These are phyloP conservation scores for Saccharomycopsis guyanensis DNA, from an alignment of 805 yeast species.

Conservation along the genomic window DNA sequence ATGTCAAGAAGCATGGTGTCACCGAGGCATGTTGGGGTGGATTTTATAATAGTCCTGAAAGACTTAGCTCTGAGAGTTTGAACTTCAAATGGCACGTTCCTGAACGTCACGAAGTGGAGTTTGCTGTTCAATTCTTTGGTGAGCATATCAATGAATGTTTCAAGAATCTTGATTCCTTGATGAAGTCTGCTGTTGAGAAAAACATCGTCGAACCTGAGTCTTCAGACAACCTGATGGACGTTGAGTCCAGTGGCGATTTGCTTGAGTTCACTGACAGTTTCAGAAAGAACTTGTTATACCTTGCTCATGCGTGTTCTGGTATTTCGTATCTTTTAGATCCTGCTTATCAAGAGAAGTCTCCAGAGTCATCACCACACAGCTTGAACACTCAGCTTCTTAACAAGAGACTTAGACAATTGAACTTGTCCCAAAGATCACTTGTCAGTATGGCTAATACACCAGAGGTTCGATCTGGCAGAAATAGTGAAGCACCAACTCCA, in stretches of 20 bases:
- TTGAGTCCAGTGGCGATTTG: not conserved
- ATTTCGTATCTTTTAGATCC: constrained; percentile 69
- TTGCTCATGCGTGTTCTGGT: constrained; percentile 62
- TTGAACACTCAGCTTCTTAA: constrained; percentile 17
- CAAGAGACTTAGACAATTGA: constrained; percentile 14
- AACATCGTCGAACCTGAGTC: not conserved
- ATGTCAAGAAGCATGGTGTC: constrained; percentile 29
- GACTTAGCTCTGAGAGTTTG: constrained; percentile 43
- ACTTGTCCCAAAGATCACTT: constrained; percentile 14
- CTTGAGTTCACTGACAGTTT: constrained; percentile 43
- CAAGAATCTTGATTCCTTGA: constrained; percentile 32
- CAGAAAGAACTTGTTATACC: constrained; percentile 44
- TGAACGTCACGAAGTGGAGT: constrained; percentile 40
- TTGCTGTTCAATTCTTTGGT: constrained; percentile 55
- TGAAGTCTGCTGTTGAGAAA: constrained; percentile 20
- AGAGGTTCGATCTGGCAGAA: not conserved
- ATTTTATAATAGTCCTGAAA: constrained; percentile 45
- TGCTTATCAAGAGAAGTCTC: constrained; percentile 41
- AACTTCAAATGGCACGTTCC: constrained; percentile 76
- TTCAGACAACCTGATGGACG: constrained; percentile 12
- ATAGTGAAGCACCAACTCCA: constrained; percentile 2
- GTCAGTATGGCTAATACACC: not conserved
- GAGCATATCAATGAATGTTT: constrained; percentile 39
- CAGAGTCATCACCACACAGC: not conserved
- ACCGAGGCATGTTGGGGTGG: constrained; percentile 68